A percentile compares a stretch with the other conserved stretches of the same genome.
Evolutionary conservation across 768 basidiomycete genomes (phyloP).

Genomic region (Hemileccinum impolitum): DNA sequence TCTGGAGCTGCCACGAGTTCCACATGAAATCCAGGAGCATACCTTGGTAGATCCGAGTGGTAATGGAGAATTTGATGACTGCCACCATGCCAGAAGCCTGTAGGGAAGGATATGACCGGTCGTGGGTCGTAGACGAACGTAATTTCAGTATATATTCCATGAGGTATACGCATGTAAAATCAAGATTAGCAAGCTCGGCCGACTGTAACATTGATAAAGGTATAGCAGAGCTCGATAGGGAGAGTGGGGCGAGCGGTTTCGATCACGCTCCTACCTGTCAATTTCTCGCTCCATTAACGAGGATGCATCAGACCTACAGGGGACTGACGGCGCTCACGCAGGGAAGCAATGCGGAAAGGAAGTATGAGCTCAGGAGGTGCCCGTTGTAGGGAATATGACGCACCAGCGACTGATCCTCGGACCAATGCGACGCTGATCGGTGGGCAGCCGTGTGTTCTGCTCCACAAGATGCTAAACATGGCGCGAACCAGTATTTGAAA

Average conservation of each 20-base stretch:
- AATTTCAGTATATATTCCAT: not conserved
- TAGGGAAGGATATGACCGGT: not conserved
- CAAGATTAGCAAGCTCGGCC: not conserved
- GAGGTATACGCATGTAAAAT: conserved; percentile 13
- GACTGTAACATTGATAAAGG: not conserved
- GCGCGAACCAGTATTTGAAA: conserved; percentile 4
- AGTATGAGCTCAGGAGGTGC: conserved; percentile 1
- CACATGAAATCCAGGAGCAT: not conserved
- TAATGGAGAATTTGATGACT: not conserved
- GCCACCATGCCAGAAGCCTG: not conserved
- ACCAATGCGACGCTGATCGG: not conserved
- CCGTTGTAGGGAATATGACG: not conserved
- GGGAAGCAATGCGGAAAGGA: not conserved
- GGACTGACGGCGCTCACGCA: not conserved
- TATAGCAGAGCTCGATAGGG: not conserved
- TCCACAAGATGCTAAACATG: not conserved
- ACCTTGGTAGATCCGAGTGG: not conserved
- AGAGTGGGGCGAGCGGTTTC: not conserved
- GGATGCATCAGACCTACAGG: conserved; percentile 1
- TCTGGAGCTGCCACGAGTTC: conserved; percentile 2
- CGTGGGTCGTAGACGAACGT: conserved; percentile 1
- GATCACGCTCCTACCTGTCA: not conserved
- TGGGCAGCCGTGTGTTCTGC: not conserved
- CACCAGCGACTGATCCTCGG: conserved; percentile 15
- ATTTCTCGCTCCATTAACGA: not conserved